A percentile compares a stretch with the other conserved stretches of the same genome.
These are phyloP conservation scores for Ligustrum vulgare DNA, from an alignment of 257 asterid species.

Conservation along the genomic window DNA sequence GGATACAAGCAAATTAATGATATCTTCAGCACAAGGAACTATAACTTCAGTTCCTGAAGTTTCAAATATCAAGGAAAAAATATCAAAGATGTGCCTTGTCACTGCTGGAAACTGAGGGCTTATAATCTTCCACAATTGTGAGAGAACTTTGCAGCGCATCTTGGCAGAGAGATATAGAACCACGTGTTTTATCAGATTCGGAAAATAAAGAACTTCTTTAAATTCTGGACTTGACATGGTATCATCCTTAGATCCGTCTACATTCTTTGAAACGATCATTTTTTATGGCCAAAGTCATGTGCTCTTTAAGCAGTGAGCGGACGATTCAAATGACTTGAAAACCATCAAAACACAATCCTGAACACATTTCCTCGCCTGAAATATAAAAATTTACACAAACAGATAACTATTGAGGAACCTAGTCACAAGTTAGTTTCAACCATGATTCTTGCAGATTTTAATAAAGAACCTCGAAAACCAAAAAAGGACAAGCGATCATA, in stretches of 20 bases:
- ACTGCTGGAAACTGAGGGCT: constrained; percentile 46
- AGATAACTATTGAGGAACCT: background rate
- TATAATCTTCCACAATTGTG: constrained; percentile 47
- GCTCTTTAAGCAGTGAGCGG: constrained; percentile 54
- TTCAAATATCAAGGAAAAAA: constrained; percentile 53
- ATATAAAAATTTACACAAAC: constrained; percentile 12
- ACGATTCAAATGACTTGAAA: constrained; percentile 65
- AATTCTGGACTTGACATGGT: constrained; percentile 42
- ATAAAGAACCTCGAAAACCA: background rate
- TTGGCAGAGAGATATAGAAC: constrained; percentile 63
- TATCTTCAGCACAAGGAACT: constrained; percentile 46
- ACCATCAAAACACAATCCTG: constrained; percentile 69
- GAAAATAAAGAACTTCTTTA: constrained; percentile 66
- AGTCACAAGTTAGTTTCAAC: background rate
- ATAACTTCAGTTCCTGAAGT: constrained; percentile 48
- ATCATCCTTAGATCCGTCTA: constrained; percentile 39
- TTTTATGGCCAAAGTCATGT: constrained; percentile 44
- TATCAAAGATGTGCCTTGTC: constrained; percentile 65
- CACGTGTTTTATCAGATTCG: constrained; percentile 64
- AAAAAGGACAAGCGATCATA: background rate
- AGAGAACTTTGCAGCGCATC: constrained; percentile 42
- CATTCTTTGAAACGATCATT: constrained; percentile 29
- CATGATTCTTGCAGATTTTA: background rate
- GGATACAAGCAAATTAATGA: constrained; percentile 51
- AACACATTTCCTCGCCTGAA: constrained; percentile 94